These are phyloP conservation scores for Aspergillus brunneoviolaceus DNA, from an alignment of 2,329 filamentous ascomycete genomes.

Conservation along the genomic window DNA sequence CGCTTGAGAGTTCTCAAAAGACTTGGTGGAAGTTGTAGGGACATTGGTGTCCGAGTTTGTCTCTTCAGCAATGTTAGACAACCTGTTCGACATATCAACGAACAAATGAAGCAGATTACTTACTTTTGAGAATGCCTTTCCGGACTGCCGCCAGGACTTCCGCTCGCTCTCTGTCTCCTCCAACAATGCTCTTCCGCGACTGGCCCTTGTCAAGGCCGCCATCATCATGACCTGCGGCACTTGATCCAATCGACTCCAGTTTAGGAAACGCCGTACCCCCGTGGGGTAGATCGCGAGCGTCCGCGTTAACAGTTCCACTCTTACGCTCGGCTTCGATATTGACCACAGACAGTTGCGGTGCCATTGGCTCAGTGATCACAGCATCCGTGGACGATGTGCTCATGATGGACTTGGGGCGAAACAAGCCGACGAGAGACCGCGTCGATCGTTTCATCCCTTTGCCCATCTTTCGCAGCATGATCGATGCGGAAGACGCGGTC, in stretches of 20 bases:
- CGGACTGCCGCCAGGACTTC: slow-evolving; percentile 89
- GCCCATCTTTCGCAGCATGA: slow-evolving; percentile 87
- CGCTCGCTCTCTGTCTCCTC: slow-evolving; percentile 83
- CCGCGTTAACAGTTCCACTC: slow-evolving; percentile 70
- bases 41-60: slow-evolving; percentile 60
- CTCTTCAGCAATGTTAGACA: slow-evolving; percentile 30
- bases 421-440: slow-evolving; percentile 86
- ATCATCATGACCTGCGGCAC: slow-evolving; percentile 44
- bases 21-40: slow-evolving; percentile 67
- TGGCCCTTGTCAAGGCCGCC: slow-evolving; percentile 48
- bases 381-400: slow-evolving; percentile 69
- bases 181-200: slow-evolving; percentile 82
- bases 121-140: slow-evolving; percentile 94
- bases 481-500: slow-evolving; percentile 50
- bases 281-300: slow-evolving; percentile 63
- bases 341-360: slow-evolving; percentile 90
- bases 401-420: slow-evolving; percentile 88
- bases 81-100: slow-evolving; percentile 3
- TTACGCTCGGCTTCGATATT: slow-evolving; percentile 92
- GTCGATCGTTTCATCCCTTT: slow-evolving; percentile 95
- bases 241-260: slow-evolving; percentile 77
- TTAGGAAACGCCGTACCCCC: slow-evolving; percentile 81
- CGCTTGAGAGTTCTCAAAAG: slow-evolving; percentile 53
- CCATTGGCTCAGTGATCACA: slow-evolving; percentile 62
- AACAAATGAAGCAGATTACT: slow-evolving; percentile 29